phyloP scores from a whole-genome alignment of 768 basidiomycete species.

The Amanita fuliginea region DNA sequence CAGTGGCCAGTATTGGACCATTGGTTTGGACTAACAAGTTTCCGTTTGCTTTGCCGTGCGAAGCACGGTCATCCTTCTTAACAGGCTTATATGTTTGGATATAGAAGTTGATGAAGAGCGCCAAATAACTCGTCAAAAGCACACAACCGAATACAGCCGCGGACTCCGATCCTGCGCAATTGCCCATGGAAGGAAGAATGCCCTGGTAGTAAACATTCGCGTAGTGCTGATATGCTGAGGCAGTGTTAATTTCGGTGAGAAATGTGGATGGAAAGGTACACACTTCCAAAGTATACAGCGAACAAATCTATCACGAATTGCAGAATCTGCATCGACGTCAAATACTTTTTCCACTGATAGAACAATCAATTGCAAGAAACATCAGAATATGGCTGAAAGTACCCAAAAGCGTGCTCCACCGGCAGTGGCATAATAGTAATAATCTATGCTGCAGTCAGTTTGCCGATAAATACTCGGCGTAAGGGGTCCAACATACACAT shows the following conservation, averaged over 20 bases:
- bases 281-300: constrained; percentile 92
- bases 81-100: constrained; percentile 69
- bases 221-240: constrained; percentile 72
- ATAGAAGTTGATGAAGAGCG: constrained; percentile 94
- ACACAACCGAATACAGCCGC: constrained; percentile 87
- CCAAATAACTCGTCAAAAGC: constrained; percentile 82
- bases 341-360: constrained; percentile 92
- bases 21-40: constrained; percentile 13
- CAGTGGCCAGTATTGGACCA: neutral
- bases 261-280: constrained; percentile 21
- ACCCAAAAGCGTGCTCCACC: constrained; percentile 97
- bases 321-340: constrained; percentile 92
- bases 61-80: constrained; percentile 31
- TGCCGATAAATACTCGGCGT: neutral
- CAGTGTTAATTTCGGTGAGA: constrained; percentile 4
- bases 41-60: constrained; percentile 31
- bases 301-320: constrained; percentile 92
- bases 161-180: constrained; percentile 82
- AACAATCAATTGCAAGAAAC: neutral
- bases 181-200: constrained; percentile 56
- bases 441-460: constrained; percentile 44
- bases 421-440: constrained; percentile 98
- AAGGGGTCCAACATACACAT: constrained; percentile 70
- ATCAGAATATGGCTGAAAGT: constrained; percentile 5
- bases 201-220: constrained; percentile 48